Evolutionary conservation across 805 yeast species (phyloP).

Genomic region (Helenozyma rhizophorensis): DNA sequence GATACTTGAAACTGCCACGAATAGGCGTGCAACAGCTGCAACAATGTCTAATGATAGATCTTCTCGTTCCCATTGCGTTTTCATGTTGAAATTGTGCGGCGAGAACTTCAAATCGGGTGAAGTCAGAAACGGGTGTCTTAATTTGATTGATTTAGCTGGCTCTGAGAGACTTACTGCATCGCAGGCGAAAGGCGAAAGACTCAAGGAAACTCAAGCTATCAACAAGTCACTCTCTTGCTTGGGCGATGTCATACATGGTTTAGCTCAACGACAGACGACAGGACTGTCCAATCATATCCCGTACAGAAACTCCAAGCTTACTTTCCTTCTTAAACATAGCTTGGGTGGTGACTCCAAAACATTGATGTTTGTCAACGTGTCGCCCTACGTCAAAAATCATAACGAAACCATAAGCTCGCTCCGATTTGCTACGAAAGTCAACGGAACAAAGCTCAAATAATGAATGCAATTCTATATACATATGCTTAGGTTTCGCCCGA

Average conservation of each 20-base stretch:
- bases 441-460: constrained; percentile 37
- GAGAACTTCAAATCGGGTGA: constrained; percentile 46
- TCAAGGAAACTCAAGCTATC: constrained; percentile 84
- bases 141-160: constrained; percentile 90
- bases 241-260: constrained; percentile 82
- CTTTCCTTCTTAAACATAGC: constrained; percentile 80
- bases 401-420: constrained; percentile 81
- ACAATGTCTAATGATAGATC: constrained; percentile 80
- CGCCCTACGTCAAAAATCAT: constrained; percentile 59
- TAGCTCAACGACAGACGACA: constrained; percentile 37
- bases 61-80: constrained; percentile 88
- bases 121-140: constrained; percentile 42
- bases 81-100: constrained; percentile 60
- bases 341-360: constrained; percentile 85
- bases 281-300: constrained; percentile 51
- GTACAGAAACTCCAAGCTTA: constrained; percentile 67
- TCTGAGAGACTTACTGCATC: constrained; percentile 79
- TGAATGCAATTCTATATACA: constrained; percentile 18
- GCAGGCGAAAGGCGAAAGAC: constrained; percentile 72
- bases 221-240: constrained; percentile 83
- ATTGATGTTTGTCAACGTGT: constrained; percentile 86
- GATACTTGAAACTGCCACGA: constrained; percentile 51
- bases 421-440: constrained; percentile 84
- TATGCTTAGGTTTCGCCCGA: constrained; percentile 10
- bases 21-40: constrained; percentile 70